Evolutionary conservation across 306 rosid genomes (phyloP).

Genomic region (Vigna unguiculata): DNA sequence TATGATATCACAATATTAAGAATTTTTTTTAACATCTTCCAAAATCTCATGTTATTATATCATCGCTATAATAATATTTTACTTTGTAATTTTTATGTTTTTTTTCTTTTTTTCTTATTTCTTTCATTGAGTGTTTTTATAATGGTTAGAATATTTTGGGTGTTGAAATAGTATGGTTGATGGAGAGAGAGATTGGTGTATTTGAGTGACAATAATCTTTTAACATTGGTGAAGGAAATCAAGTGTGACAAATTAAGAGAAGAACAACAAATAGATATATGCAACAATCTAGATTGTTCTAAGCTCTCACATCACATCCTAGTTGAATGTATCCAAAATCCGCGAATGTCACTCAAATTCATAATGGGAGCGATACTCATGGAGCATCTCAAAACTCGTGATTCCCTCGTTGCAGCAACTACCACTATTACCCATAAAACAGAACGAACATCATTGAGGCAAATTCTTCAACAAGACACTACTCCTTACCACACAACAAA

Average conservation of each 20-base stretch:
- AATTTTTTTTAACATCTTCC: too few species aligned
- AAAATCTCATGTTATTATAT: too few species aligned
- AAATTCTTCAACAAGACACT: slow-evolving; percentile 63
- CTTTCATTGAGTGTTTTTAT: too few species aligned
- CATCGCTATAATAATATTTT: too few species aligned
- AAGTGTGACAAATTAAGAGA: slow-evolving; percentile 58
- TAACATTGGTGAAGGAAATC: slow-evolving; percentile 54
- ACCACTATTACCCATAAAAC: background rate
- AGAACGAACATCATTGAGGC: slow-evolving; percentile 57
- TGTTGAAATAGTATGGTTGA: too few species aligned
- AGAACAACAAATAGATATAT: slow-evolving; percentile 66
- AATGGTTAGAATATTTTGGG: too few species aligned
- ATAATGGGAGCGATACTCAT: slow-evolving; percentile 78
- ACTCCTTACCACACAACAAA: slow-evolving; percentile 55
- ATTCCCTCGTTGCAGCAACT: slow-evolving; percentile 48
- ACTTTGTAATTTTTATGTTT: too few species aligned
- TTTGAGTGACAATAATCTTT: background rate
- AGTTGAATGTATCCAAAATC: slow-evolving; percentile 76
- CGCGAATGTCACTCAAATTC: slow-evolving; percentile 78
- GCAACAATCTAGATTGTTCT: slow-evolving; percentile 72
- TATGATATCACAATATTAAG: too few species aligned
- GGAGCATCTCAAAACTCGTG: slow-evolving; percentile 86
- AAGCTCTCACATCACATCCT: slow-evolving; percentile 64
- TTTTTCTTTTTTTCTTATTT: too few species aligned
- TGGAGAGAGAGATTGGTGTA: background rate